Percentiles rank a stretch among this genome's conserved stretches.
These are phyloP conservation scores for Sporothrix variecibatus DNA, from an alignment of 2,329 filamentous ascomycete genomes.

Conservation along the genomic window DNA sequence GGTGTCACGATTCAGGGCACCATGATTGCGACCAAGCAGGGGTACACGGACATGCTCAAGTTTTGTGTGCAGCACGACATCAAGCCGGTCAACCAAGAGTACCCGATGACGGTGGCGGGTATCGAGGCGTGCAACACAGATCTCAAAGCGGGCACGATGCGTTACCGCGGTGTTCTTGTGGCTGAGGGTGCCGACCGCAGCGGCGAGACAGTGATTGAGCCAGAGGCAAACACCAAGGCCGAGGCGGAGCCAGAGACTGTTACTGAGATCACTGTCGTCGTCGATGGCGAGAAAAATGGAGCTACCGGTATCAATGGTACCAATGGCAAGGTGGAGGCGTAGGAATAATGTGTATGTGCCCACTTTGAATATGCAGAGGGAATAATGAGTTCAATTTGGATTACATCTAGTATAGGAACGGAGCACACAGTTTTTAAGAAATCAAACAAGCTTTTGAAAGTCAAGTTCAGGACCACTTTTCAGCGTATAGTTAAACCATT, in stretches of 20 bases:
- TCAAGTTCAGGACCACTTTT: not conserved
- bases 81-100: conserved; percentile 57
- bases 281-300: not conserved
- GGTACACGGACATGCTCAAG: conserved; percentile 65
- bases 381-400: not conserved
- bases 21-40: conserved; percentile 51
- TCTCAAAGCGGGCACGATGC: conserved; percentile 56
- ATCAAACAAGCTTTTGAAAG: conserved; percentile 7
- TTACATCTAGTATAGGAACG: not conserved
- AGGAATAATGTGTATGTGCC: not conserved
- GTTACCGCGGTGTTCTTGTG: conserved; percentile 52
- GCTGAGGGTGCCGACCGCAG: conserved; percentile 21
- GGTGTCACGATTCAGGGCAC: conserved; percentile 53
- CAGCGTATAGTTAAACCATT: not conserved
- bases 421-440: not conserved
- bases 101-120: conserved; percentile 60
- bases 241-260: not conserved
- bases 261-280: not conserved
- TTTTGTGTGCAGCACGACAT: conserved; percentile 60
- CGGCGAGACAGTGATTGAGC: not conserved
- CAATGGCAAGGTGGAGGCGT: not conserved
- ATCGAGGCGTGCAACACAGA: conserved; percentile 51
- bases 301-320: not conserved
- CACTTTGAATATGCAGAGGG: too few species aligned
- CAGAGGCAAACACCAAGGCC: not conserved